phyloP scores from a whole-genome alignment of 2,329 filamentous ascomycete species.

The Alternaria postmessia region DNA sequence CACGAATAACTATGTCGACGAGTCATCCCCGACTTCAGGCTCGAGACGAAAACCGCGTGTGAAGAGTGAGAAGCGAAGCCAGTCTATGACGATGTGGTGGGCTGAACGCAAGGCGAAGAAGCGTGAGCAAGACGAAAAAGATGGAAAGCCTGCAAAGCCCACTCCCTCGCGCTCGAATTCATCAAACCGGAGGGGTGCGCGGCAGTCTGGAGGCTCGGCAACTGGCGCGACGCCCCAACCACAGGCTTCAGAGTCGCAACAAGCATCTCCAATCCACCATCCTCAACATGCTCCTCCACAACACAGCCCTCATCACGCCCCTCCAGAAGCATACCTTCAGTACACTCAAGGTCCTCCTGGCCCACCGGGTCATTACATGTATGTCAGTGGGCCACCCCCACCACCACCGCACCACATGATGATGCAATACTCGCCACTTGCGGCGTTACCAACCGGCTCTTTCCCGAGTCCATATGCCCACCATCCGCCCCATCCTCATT shows the following conservation, averaged over 20 bases:
- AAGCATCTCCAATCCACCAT: constrained; percentile 27
- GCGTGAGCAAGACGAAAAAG: constrained; percentile 44
- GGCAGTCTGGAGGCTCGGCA: constrained; percentile 28
- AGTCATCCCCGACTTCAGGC: constrained; percentile 34
- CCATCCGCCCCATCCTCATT: constrained; percentile 23
- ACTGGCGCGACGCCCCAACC: constrained; percentile 28
- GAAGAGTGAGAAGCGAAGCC: constrained; percentile 55
- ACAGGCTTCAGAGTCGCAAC: constrained; percentile 25
- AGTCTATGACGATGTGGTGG: constrained; percentile 59
- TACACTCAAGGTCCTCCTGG: constrained; percentile 26
- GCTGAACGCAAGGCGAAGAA: constrained; percentile 53
- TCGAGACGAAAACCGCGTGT: constrained; percentile 49
- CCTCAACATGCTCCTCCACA: constrained; percentile 14
- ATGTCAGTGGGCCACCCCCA: constrained; percentile 26
- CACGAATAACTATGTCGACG: constrained; percentile 37
- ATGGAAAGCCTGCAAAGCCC: constrained; percentile 30
- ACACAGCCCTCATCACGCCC: constrained; percentile 29
- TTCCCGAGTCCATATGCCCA: constrained; percentile 20
- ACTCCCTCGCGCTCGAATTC: constrained; percentile 36
- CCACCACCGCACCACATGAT: constrained; percentile 34
- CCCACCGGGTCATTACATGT: constrained; percentile 32
- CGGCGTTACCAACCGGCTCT: constrained; percentile 34
- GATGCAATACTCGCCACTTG: constrained; percentile 38
- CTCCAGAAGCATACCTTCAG: constrained; percentile 32
- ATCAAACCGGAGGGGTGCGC: constrained; percentile 33